A percentile compares a stretch with the other conserved stretches of the same genome.
phyloP scores from a whole-genome alignment of 2,329 filamentous ascomycete species.

The Pestalotiopsis sp. region DNA sequence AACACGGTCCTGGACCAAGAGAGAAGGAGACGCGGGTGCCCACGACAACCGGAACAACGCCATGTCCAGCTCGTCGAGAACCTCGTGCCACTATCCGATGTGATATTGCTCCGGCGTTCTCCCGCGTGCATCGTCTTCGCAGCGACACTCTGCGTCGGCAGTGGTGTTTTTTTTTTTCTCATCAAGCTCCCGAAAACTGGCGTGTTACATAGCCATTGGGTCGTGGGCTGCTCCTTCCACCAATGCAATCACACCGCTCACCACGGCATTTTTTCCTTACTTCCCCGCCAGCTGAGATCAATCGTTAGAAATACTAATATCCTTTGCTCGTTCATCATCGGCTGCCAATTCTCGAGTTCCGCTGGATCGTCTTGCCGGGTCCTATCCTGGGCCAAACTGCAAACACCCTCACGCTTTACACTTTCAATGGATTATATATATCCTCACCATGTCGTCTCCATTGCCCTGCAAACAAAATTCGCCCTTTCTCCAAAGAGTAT shows the following conservation, averaged over 20 bases:
- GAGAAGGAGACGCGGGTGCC: not conserved
- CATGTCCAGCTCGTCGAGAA: not conserved
- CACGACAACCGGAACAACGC: not conserved
- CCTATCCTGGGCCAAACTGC: not conserved
- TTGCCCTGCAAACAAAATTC: conserved; percentile 50
- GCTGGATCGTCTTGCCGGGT: not conserved
- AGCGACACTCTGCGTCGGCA: not conserved
- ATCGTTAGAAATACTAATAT: no score
- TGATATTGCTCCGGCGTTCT: not conserved
- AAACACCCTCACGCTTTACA: not conserved
- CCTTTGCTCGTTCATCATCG: no score
- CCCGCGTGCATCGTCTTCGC: not conserved
- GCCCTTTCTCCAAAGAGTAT: conserved; percentile 59
- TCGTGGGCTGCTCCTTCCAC: no score
- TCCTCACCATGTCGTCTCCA: conserved; percentile 50
- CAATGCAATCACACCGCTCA: no score
- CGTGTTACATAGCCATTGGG: no score
- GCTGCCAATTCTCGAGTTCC: not conserved
- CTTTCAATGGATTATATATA: conserved; percentile 28
- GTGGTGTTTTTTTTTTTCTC: not conserved
- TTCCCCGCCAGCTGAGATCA: no score
- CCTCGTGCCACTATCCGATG: not conserved
- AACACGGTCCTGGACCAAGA: no score
- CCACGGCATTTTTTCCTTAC: no score
- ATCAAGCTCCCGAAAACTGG: not conserved